Percentiles rank a stretch among this genome's conserved stretches.
Conservation (phyloP, 2,329 filamentous ascomycete genomes). For the Berkeleyomyces rouxiae region DNA sequence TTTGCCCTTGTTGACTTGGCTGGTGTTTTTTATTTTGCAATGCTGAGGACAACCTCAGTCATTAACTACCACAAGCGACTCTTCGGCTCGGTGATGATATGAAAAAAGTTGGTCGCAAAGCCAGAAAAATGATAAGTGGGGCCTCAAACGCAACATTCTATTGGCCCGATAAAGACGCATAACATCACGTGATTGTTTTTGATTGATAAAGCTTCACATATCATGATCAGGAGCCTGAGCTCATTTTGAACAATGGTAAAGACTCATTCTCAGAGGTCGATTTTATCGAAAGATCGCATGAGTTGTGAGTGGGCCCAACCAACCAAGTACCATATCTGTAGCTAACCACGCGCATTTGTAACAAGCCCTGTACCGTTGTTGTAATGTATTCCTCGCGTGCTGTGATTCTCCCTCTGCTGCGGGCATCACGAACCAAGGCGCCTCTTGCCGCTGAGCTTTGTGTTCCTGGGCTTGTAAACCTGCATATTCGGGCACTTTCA, state of each 20-base stretch:
- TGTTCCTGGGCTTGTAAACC: neutral
- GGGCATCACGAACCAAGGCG: neutral
- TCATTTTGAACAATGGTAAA: neutral
- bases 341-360: neutral
- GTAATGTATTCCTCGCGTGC: neutral
- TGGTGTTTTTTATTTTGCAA: too few species aligned
- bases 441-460: neutral
- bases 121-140: neutral
- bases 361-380: neutral
- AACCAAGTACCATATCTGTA: neutral
- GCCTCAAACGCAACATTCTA: neutral
- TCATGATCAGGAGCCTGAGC: neutral
- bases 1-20: too few species aligned
- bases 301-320: neutral
- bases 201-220: neutral
- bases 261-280: neutral
- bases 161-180: neutral
- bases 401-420: neutral
- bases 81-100: neutral
- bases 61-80: too few species aligned
- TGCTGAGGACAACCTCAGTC: too few species aligned
- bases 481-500: neutral
- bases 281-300: neutral
- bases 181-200: neutral
- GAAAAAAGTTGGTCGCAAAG: neutral